Conservation (phyloP, 441 rosid genomes). For the Breynia disticha region DNA sequence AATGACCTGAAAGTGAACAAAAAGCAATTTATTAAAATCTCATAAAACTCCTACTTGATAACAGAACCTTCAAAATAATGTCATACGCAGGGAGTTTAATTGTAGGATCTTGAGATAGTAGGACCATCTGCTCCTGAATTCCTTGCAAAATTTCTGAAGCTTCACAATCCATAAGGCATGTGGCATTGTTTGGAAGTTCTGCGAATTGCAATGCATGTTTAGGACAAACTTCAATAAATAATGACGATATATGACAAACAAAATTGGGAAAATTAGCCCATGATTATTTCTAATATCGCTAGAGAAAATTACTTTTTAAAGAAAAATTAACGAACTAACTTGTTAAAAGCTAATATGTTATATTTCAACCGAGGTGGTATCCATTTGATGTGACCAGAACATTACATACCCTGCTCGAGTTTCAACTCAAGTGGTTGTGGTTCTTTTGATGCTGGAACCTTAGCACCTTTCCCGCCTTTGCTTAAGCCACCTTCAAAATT, state of each 20-base stretch:
- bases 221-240: not conserved
- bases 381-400: not conserved
- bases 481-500: conserved; percentile 22
- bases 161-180: conserved; percentile 77
- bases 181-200: conserved; percentile 65
- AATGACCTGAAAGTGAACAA: conserved; percentile 49
- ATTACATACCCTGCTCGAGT: conserved; percentile 45
- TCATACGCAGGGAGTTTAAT: conserved; percentile 70
- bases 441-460: conserved; percentile 34
- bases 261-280: too few species aligned
- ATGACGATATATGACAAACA: too few species aligned
- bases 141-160: conserved; percentile 55
- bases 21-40: conserved; percentile 4
- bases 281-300: too few species aligned
- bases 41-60: conserved; percentile 2
- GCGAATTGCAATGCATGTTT: conserved; percentile 11
- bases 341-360: not conserved
- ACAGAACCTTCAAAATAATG: conserved; percentile 9
- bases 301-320: too few species aligned
- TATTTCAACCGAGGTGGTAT: not conserved
- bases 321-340: not conserved
- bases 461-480: conserved; percentile 50
- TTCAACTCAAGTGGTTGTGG: conserved; percentile 50
- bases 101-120: conserved; percentile 60
- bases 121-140: conserved; percentile 68